phyloP scores from a whole-genome alignment of 106 monocot species.

The Chionographis japonica region DNA sequence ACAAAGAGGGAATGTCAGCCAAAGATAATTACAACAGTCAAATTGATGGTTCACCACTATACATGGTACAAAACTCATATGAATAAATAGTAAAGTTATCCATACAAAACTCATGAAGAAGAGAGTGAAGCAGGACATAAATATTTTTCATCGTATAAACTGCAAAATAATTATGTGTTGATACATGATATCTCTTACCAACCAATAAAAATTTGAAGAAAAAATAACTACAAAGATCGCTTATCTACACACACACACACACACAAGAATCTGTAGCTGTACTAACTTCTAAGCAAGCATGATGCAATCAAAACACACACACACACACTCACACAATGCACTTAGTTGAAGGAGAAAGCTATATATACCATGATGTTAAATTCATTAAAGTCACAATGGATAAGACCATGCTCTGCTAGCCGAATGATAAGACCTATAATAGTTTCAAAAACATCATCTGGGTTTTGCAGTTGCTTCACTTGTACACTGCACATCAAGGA shows the following conservation, averaged over 20 bases:
- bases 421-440: slow-evolving; percentile 76
- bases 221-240: not conserved
- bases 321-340: too few species aligned
- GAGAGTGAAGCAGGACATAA: too few species aligned
- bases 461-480: slow-evolving; percentile 76
- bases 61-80: too few species aligned
- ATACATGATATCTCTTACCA: not conserved
- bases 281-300: too few species aligned
- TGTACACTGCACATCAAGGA: slow-evolving; percentile 49
- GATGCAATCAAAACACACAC: too few species aligned
- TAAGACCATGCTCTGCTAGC: slow-evolving; percentile 92
- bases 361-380: slow-evolving; percentile 85
- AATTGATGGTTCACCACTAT: too few species aligned
- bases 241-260: too few species aligned
- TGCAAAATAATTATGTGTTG: not conserved
- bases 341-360: not conserved
- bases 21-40: not conserved
- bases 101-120: too few species aligned
- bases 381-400: slow-evolving; percentile 97
- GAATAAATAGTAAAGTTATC: too few species aligned
- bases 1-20: not conserved
- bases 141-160: too few species aligned
- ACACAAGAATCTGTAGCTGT: too few species aligned
- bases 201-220: not conserved
- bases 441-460: slow-evolving; percentile 77